Conservation (phyloP, 495 filamentous ascomycete species). For the Aspergillus campestris region DNA sequence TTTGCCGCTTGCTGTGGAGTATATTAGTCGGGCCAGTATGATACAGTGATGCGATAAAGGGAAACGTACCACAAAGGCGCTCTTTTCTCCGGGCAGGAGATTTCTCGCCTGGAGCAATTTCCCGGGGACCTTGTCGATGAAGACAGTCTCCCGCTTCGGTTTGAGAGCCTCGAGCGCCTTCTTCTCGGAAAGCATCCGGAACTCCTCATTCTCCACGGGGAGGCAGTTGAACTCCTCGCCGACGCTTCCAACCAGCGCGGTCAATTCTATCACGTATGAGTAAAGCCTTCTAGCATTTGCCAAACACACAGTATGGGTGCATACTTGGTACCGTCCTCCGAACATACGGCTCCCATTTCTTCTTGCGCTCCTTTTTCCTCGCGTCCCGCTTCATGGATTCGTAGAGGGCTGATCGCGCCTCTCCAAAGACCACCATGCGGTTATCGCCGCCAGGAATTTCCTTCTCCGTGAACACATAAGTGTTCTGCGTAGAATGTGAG, state of each 20-base stretch:
- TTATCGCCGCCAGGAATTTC: constrained; percentile 72
- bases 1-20: constrained; percentile 28
- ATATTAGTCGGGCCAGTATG: constrained; percentile 7
- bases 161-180: constrained; percentile 55
- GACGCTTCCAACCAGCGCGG: constrained; percentile 62
- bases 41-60: background rate
- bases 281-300: background rate
- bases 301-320: background rate
- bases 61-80: constrained; percentile 36
- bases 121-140: constrained; percentile 30
- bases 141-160: constrained; percentile 47
- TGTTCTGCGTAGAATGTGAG: constrained; percentile 53
- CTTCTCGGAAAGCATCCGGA: constrained; percentile 49
- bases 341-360: constrained; percentile 58
- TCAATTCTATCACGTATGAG: constrained; percentile 55
- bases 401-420: constrained; percentile 38
- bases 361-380: constrained; percentile 44
- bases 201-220: constrained; percentile 67
- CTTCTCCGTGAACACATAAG: constrained; percentile 84
- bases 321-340: constrained; percentile 78
- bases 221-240: constrained; percentile 70
- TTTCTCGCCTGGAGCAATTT: constrained; percentile 31
- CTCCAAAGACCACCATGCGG: constrained; percentile 35
- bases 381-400: constrained; percentile 40
- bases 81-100: constrained; percentile 27